These are phyloP conservation scores for Coemansia sp. DNA, from an alignment of 192 early-diverging fungal species.

Conservation along the genomic window DNA sequence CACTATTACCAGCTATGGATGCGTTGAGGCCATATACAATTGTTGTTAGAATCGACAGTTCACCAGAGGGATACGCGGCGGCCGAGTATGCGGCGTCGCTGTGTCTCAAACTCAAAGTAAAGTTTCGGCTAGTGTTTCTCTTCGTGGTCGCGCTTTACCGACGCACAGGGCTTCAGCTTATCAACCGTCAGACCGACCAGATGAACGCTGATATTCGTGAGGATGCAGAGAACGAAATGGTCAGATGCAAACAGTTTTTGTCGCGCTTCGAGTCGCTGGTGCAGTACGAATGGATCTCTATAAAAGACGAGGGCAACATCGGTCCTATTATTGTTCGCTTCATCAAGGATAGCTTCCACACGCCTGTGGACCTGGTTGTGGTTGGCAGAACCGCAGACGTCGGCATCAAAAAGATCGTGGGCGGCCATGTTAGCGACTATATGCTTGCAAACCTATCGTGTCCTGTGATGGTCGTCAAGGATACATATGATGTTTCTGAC, in stretches of 20 bases:
- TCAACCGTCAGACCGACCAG: slow-evolving; percentile 53
- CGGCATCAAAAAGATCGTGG: slow-evolving; percentile 38
- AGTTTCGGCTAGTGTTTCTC: slow-evolving; percentile 50
- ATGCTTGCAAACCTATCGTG: slow-evolving; percentile 30
- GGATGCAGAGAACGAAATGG: slow-evolving; percentile 46
- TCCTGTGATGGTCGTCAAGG: slow-evolving; percentile 55
- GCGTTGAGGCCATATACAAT: slow-evolving; percentile 44
- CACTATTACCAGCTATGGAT: slow-evolving; percentile 7
- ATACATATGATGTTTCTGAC: slow-evolving; percentile 51
- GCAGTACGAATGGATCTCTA: slow-evolving; percentile 53
- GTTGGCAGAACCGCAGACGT: slow-evolving; percentile 28
- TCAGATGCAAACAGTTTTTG: slow-evolving; percentile 51
- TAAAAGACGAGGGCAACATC: slow-evolving; percentile 49
- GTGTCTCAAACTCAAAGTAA: slow-evolving; percentile 51
- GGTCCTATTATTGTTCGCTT: slow-evolving; percentile 46
- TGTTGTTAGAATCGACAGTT: slow-evolving; percentile 45
- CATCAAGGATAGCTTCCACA: slow-evolving; percentile 34
- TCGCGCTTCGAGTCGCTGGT: slow-evolving; percentile 54
- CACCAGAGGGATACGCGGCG: slow-evolving; percentile 44
- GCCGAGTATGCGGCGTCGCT: slow-evolving; percentile 52
- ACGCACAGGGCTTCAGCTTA: slow-evolving; percentile 31
- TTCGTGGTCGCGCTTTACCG: slow-evolving; percentile 52
- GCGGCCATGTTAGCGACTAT: slow-evolving; percentile 46
- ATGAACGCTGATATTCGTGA: slow-evolving; percentile 54
- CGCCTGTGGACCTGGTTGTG: slow-evolving; percentile 45